A percentile compares a stretch with the other conserved stretches of the same genome.
These are phyloP conservation scores for Cladosporium velox DNA, from an alignment of 2,329 filamentous ascomycete species.

Conservation along the genomic window DNA sequence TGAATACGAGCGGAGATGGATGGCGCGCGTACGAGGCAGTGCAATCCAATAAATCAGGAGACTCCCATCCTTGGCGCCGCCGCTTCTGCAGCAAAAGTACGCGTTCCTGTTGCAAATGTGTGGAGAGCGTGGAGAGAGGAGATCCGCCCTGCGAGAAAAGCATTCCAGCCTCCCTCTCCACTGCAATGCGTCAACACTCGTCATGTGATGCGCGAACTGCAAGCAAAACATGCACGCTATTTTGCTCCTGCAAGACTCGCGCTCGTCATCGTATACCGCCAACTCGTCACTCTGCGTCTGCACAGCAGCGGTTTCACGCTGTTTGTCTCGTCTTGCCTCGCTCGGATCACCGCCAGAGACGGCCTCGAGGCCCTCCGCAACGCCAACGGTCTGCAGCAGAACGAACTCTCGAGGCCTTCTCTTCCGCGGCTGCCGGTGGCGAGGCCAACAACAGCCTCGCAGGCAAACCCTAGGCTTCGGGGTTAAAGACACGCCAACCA, in stretches of 20 bases:
- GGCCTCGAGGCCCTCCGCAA: conserved; percentile 1
- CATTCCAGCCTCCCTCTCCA: conserved; percentile 5
- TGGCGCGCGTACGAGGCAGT: conserved; percentile 7
- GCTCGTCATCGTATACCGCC: background rate
- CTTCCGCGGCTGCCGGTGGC: conserved; percentile 6
- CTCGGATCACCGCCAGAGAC: conserved; percentile 3
- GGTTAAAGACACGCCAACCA: background rate
- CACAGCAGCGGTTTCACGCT: background rate
- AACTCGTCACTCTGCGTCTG: conserved; percentile 1
- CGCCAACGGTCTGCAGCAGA: conserved; percentile 7
- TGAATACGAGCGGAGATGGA: conserved; percentile 10
- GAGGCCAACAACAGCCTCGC: background rate
- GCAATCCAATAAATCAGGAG: conserved; percentile 14
- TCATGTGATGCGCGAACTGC: conserved; percentile 2
- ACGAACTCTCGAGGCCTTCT: conserved; percentile 2
- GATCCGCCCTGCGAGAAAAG: background rate
- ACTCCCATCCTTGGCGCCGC: background rate
- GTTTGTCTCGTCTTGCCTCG: background rate
- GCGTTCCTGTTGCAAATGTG: conserved; percentile 9
- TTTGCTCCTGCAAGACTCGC: background rate
- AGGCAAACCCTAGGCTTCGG: background rate
- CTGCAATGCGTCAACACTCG: background rate
- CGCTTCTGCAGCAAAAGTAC: background rate
- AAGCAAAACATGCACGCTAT: background rate
- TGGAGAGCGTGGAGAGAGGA: conserved; percentile 9